Percentiles rank a stretch among this genome's conserved stretches.
These are phyloP conservation scores for Bipolaris bicolor DNA, from an alignment of 2,329 filamentous ascomycete species.

Conservation along the genomic window DNA sequence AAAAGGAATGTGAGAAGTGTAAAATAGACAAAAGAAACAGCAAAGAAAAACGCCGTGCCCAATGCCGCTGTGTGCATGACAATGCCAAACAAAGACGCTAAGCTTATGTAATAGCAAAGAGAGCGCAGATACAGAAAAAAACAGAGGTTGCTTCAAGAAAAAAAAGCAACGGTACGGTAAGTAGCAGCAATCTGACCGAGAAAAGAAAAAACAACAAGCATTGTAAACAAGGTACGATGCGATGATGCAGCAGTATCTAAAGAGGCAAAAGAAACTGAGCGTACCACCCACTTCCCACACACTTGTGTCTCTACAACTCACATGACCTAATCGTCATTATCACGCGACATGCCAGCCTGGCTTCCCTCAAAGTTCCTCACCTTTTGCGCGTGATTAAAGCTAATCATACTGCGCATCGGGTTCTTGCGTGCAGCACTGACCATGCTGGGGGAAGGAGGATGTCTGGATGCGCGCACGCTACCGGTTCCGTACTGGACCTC, in stretches of 20 bases:
- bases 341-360: slow-evolving; percentile 1
- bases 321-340: background rate
- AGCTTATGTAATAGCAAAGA: background rate
- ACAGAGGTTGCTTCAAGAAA: background rate
- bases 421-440: slow-evolving; percentile 40
- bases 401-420: slow-evolving; percentile 47
- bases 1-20: background rate
- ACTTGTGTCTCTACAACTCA: background rate
- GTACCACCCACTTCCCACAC: background rate
- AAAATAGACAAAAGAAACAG: background rate
- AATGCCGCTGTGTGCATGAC: slow-evolving; percentile 6
- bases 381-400: slow-evolving; percentile 42
- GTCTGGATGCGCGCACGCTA: slow-evolving; percentile 36
- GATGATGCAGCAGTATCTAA: slow-evolving; percentile 1
- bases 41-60: slow-evolving; percentile 5
- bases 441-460: slow-evolving; percentile 49
- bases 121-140: background rate
- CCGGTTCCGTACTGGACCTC: slow-evolving; percentile 38
- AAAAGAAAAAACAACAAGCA: background rate
- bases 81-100: slow-evolving; percentile 5
- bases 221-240: background rate
- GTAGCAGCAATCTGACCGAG: background rate
- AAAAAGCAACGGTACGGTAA: background rate
- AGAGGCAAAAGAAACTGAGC: background rate
- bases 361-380: slow-evolving; percentile 36